Evolutionary conservation across 2,329 filamentous ascomycete species (phyloP).

Genomic region (Immersiporthe knoxdaviesiana): DNA sequence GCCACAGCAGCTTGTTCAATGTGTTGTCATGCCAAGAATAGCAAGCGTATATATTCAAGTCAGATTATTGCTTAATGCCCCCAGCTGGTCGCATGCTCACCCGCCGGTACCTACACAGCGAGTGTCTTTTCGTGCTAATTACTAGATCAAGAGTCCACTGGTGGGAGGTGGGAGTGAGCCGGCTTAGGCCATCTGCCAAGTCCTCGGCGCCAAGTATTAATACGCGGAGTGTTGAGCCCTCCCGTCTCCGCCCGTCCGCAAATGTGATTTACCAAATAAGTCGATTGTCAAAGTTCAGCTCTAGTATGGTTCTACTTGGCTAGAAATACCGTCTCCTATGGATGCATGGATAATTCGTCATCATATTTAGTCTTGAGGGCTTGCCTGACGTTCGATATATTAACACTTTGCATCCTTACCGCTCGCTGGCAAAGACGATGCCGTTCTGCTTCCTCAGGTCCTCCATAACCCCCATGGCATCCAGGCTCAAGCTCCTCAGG

Average conservation of each 20-base stretch:
- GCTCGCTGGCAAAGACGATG: slow-evolving; percentile 25
- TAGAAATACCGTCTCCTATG: not conserved
- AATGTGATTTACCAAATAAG: no score
- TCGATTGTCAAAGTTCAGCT: not conserved
- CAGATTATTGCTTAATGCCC: not conserved
- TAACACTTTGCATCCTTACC: no score
- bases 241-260: not conserved
- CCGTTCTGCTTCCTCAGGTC: slow-evolving; percentile 27
- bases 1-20: not conserved
- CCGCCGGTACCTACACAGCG: no score
- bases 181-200: slow-evolving; percentile 11
- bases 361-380: no score
- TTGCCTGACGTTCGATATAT: no score
- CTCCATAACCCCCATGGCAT: slow-evolving; percentile 27
- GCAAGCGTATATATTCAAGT: not conserved
- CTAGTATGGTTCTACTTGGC: not conserved
- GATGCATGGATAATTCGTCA: no score
- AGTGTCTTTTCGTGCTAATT: no score
- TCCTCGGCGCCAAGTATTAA: slow-evolving; percentile 25
- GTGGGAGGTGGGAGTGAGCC: slow-evolving; percentile 2
- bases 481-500: slow-evolving; percentile 20
- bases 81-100: no score
- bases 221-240: not conserved
- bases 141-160: no score
- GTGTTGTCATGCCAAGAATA: not conserved